Conservation (phyloP, 768 basidiomycete genomes). For the Mrakia gelida region DNA sequence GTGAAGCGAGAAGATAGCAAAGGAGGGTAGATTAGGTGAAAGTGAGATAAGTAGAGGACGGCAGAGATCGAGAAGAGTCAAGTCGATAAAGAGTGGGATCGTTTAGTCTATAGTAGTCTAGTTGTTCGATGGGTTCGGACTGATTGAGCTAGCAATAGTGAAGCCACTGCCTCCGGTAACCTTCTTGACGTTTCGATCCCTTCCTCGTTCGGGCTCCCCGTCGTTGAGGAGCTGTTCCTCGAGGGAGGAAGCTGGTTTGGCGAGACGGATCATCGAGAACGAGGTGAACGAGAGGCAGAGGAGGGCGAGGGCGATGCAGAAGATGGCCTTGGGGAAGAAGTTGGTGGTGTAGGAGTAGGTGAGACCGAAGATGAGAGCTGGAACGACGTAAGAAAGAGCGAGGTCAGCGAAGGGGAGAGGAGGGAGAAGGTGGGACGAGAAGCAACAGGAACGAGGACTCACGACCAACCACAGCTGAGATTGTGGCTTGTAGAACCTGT, state of each 20-base stretch:
- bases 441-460: not conserved
- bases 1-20: no score
- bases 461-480: constrained; percentile 23
- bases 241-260: not conserved
- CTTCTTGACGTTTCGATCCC: constrained; percentile 15
- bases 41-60: no score
- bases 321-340: constrained; percentile 64
- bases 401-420: not conserved
- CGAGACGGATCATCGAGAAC: constrained; percentile 27
- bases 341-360: constrained; percentile 64
- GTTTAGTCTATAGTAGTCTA: no score
- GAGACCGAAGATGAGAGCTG: constrained; percentile 58
- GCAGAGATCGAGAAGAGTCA: no score
- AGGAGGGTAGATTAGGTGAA: no score
- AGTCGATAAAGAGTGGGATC: no score
- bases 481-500: constrained; percentile 57
- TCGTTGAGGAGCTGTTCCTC: not conserved
- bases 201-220: constrained; percentile 1
- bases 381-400: not conserved
- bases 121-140: no score
- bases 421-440: no score
- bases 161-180: not conserved
- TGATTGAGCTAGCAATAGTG: not conserved
- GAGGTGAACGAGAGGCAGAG: constrained; percentile 51
- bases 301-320: constrained; percentile 58